These are phyloP conservation scores for Dentipellis fragilis DNA, from an alignment of 768 basidiomycete genomes.

Conservation along the genomic window DNA sequence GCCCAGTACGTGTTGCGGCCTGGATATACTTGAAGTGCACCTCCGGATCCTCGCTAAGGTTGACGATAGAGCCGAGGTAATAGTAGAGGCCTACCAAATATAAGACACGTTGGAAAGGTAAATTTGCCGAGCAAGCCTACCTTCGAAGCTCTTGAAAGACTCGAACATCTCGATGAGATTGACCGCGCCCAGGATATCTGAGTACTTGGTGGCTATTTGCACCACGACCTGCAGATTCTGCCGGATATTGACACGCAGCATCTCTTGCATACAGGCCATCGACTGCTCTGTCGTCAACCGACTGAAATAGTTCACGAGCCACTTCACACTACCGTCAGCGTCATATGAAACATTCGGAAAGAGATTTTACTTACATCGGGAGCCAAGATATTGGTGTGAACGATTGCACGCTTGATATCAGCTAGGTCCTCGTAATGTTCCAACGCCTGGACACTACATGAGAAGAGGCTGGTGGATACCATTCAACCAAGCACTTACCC, in stretches of 20 bases:
- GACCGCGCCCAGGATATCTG: conserved; percentile 92
- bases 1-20: conserved; percentile 94
- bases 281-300: conserved; percentile 95
- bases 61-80: conserved; percentile 96
- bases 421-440: conserved; percentile 97
- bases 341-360: not conserved
- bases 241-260: conserved; percentile 93
- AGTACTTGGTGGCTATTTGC: conserved; percentile 98
- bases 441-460: conserved; percentile 55
- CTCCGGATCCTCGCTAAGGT: conserved; percentile 90
- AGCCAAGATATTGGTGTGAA: conserved; percentile 78
- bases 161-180: conserved; percentile 99
- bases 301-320: conserved; percentile 97
- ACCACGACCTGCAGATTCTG: conserved; percentile 96
- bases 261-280: conserved; percentile 91
- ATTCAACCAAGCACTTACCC: conserved; percentile 38
- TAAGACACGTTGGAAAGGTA: not conserved
- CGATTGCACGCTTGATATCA: conserved; percentile 98
- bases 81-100: conserved; percentile 73
- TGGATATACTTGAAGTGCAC: conserved; percentile 99
- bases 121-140: conserved; percentile 25
- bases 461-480: not conserved
- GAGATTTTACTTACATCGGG: conserved; percentile 51
- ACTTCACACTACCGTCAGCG: conserved; percentile 35
- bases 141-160: conserved; percentile 94